Conservation (phyloP, 2,329 filamentous ascomycete genomes). For the Fusarium avenaceum region DNA sequence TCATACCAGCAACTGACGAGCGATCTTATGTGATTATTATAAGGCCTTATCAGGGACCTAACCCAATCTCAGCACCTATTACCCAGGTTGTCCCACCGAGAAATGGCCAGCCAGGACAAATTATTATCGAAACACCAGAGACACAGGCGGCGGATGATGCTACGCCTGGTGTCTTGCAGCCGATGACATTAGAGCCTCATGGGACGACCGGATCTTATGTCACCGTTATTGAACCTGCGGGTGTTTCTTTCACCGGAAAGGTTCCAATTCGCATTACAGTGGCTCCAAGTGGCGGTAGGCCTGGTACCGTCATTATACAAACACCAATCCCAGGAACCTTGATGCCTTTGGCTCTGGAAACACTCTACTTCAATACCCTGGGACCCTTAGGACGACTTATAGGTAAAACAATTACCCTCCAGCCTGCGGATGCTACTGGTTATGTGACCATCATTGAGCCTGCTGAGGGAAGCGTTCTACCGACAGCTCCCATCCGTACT, state of each 20-base stretch:
- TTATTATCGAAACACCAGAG: conserved; percentile 45
- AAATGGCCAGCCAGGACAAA: conserved; percentile 20
- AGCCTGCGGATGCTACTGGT: conserved; percentile 19
- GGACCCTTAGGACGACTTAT: conserved; percentile 1
- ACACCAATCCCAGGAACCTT: conserved; percentile 18
- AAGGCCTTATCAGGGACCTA: conserved; percentile 33
- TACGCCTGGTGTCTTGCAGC: not conserved
- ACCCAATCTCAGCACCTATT: conserved; percentile 32
- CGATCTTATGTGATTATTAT: conserved; percentile 41
- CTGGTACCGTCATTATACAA: conserved; percentile 43
- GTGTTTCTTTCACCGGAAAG: conserved; percentile 5
- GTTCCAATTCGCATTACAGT: conserved; percentile 27
- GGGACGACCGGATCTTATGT: conserved; percentile 31
- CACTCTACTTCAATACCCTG: not conserved
- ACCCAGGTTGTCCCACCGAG: conserved; percentile 33
- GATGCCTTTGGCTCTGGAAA: not conserved
- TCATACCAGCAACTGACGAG: conserved; percentile 38
- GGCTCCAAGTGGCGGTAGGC: conserved; percentile 19
- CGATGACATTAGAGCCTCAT: conserved; percentile 30
- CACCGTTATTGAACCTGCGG: conserved; percentile 35
- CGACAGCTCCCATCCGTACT: conserved; percentile 33
- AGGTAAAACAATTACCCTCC: conserved; percentile 33
- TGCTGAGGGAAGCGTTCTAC: conserved; percentile 11
- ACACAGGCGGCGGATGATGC: conserved; percentile 10
- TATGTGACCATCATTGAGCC: conserved; percentile 44